Evolutionary conservation across 345 rosid genomes (phyloP).

Genomic region (Eucalyptus grandis): DNA sequence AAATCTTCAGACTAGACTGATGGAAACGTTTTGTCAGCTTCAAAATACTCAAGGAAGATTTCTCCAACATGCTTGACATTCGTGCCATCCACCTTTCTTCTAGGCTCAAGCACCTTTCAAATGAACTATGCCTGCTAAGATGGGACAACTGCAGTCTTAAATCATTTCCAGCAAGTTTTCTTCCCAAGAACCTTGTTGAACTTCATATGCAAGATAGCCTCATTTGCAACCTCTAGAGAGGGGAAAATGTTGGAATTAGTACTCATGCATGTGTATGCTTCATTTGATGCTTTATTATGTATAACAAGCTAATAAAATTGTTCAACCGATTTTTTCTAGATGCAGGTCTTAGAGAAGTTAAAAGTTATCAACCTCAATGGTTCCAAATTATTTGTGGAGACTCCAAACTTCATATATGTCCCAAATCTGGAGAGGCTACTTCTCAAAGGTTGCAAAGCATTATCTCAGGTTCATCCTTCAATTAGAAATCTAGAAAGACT

Average conservation of each 20-base stretch:
- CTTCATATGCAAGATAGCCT: not conserved
- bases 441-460: not conserved
- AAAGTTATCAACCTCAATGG: not conserved
- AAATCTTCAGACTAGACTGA: too few relatives aligned
- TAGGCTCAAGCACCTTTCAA: not conserved
- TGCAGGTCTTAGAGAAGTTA: not conserved
- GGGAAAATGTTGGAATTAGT: not conserved
- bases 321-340: not conserved
- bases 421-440: not conserved
- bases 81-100: not conserved
- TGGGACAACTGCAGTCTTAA: not conserved
- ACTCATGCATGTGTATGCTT: not conserved
- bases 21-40: too few relatives aligned
- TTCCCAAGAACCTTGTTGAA: not conserved
- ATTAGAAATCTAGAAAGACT: not conserved
- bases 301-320: not conserved
- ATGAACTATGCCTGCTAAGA: not conserved
- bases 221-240: rapidly evolving
- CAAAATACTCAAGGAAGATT: too few relatives aligned
- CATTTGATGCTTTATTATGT: not conserved
- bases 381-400: not conserved
- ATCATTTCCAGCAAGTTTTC: not conserved
- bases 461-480: not conserved
- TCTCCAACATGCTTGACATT: not conserved
- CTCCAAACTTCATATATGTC: not conserved